Evolutionary conservation across 805 yeast genomes (phyloP).

Genomic region (Groenewaldozyma tartarivorans): DNA sequence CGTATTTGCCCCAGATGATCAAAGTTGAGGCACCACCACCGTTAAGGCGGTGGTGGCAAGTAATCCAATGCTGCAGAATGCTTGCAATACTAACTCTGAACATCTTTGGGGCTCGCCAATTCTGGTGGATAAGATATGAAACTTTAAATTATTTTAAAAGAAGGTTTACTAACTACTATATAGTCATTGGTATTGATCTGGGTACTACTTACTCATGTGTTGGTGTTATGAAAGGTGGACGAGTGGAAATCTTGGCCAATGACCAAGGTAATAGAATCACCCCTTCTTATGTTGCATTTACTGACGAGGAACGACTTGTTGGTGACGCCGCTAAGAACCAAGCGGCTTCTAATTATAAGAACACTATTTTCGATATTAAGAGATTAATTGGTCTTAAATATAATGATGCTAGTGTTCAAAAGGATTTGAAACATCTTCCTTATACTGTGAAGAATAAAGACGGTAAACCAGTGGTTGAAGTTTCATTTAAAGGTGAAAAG

Average conservation of each 20-base stretch:
- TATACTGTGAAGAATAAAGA: constrained; percentile 56
- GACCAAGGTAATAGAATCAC: constrained; percentile 98
- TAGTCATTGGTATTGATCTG: constrained; percentile 86
- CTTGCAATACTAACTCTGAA: no score
- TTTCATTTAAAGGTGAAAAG: constrained; percentile 60
- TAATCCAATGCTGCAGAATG: no score
- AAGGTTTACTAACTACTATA: constrained; percentile 9
- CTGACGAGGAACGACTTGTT: constrained; percentile 82
- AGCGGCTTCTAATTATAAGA: constrained; percentile 78
- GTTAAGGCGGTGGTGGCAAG: no score
- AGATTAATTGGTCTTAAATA: constrained; percentile 82
- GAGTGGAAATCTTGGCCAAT: constrained; percentile 87
- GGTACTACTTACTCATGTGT: constrained; percentile 98
- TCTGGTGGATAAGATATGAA: not conserved
- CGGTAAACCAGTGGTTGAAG: constrained; percentile 79
- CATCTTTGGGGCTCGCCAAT: not conserved
- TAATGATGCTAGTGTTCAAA: constrained; percentile 67
- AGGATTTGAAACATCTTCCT: constrained; percentile 77
- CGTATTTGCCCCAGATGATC: no score
- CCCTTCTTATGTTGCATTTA: constrained; percentile 90
- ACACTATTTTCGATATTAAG: constrained; percentile 86
- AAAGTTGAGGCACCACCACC: no score
- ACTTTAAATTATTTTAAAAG: no score
- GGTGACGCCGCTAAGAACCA: constrained; percentile 97
- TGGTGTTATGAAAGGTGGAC: constrained; percentile 74